These are phyloP conservation scores for Vaccinium corymbosum DNA, from an alignment of 148 eudicot species.

Conservation along the genomic window DNA sequence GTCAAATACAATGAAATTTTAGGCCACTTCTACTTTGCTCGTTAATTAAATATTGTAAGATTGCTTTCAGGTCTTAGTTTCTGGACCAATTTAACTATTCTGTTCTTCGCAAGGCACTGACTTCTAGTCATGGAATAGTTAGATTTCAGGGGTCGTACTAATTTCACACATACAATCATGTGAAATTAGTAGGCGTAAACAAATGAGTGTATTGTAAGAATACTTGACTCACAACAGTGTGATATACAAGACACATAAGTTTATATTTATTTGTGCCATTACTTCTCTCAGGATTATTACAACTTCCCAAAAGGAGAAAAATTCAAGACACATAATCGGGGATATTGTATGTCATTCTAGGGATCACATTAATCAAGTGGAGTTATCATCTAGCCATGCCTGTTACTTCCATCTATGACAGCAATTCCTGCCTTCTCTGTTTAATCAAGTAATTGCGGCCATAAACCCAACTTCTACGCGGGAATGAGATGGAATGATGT, in stretches of 20 bases:
- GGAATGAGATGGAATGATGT: conserved; percentile 57
- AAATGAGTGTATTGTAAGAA: neutral
- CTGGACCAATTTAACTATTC: too few relatives aligned
- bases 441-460: conserved; percentile 76
- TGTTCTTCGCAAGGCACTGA: too few relatives aligned
- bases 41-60: too few relatives aligned
- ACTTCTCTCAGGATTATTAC: neutral
- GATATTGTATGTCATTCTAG: neutral
- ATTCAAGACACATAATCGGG: neutral
- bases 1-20: neutral
- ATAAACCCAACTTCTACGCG: conserved; percentile 74
- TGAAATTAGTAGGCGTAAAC: neutral
- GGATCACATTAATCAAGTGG: neutral
- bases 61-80: too few relatives aligned
- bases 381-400: neutral
- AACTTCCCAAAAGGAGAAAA: neutral
- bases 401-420: conserved; percentile 37
- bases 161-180: neutral
- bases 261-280: neutral
- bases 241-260: neutral
- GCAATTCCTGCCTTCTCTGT: conserved; percentile 39
- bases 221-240: neutral
- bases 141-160: too few relatives aligned
- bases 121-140: too few relatives aligned
- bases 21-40: neutral